Conservation (phyloP, 306 rosid species). For the Rosa chinensis region DNA sequence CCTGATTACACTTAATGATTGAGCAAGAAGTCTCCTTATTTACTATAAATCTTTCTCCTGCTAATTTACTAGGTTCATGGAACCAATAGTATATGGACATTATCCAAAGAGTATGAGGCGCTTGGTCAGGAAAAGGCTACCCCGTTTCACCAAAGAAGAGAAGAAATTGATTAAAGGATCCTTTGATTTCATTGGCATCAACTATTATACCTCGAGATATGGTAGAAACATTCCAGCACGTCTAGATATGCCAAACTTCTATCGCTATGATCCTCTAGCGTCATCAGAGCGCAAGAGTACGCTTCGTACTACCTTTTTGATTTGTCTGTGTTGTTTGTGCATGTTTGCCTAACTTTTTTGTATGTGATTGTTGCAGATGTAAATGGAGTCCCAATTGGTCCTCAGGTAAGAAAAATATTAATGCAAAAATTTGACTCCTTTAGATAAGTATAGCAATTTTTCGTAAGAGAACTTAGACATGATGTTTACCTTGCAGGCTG, state of each 20-base stretch:
- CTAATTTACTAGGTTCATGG: background rate
- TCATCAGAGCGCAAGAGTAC: background rate
- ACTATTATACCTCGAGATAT: slow-evolving; percentile 33
- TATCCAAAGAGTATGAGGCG: slow-evolving; percentile 28
- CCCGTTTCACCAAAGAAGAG: slow-evolving; percentile 6
- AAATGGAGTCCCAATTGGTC: background rate
- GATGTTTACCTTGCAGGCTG: slow-evolving; percentile 13
- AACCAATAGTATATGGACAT: slow-evolving; percentile 26
- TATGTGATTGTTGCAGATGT: background rate
- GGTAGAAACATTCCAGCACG: background rate
- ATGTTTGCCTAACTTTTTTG: background rate
- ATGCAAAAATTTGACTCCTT: background rate
- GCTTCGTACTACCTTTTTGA: background rate
- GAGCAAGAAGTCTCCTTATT: background rate
- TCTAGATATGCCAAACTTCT: background rate
- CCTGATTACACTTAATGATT: background rate
- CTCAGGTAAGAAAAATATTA: background rate
- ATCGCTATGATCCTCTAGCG: background rate
- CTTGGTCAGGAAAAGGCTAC: slow-evolving; percentile 24
- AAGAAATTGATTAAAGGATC: slow-evolving; percentile 22
- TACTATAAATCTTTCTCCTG: background rate
- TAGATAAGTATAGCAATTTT: background rate
- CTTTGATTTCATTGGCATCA: slow-evolving; percentile 39
- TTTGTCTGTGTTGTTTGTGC: background rate
- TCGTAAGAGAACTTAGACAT: background rate